A percentile compares a stretch with the other conserved stretches of the same genome.
These are phyloP conservation scores for Fusarium napiforme DNA, from an alignment of 2,329 filamentous ascomycete genomes.

Conservation along the genomic window DNA sequence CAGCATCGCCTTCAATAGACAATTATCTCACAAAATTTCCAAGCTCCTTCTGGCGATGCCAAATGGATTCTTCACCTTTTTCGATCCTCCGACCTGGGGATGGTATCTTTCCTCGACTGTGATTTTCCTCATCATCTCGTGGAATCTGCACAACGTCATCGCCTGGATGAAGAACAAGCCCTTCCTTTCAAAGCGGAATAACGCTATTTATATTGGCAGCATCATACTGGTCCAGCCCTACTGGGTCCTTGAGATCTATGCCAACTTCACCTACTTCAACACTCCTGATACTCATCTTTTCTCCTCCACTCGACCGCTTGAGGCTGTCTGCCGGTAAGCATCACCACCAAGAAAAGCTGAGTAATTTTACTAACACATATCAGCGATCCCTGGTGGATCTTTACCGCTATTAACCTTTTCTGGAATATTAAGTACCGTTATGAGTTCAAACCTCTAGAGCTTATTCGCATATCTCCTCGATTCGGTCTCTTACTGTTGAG, in stretches of 20 bases:
- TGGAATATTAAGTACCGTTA: slow-evolving; percentile 72
- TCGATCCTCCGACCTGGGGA: slow-evolving; percentile 61
- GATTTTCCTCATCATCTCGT: slow-evolving; percentile 70
- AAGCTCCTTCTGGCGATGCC: slow-evolving; percentile 66
- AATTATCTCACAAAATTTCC: background rate
- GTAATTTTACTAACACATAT: background rate
- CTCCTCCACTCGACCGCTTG: slow-evolving; percentile 64
- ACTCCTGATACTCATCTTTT: slow-evolving; percentile 62
- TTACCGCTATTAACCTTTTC: slow-evolving; percentile 68
- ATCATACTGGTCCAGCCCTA: slow-evolving; percentile 70
- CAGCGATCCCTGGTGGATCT: slow-evolving; percentile 76
- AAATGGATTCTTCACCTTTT: slow-evolving; percentile 70
- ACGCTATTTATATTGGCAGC: slow-evolving; percentile 66
- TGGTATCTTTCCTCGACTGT: slow-evolving; percentile 73
- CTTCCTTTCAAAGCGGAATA: slow-evolving; percentile 63
- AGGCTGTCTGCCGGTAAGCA: slow-evolving; percentile 66
- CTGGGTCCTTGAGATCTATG: slow-evolving; percentile 73
- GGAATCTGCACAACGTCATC: slow-evolving; percentile 73
- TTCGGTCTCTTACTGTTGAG: slow-evolving; percentile 71
- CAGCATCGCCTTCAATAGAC: background rate
- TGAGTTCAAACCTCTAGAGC: slow-evolving; percentile 66
- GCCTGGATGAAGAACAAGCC: slow-evolving; percentile 75
- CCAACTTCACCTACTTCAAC: slow-evolving; percentile 74
- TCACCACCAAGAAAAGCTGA: background rate
- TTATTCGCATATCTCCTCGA: slow-evolving; percentile 69